A percentile compares a stretch with the other conserved stretches of the same genome.
Evolutionary conservation across 2,329 filamentous ascomycete genomes (phyloP).

Genomic region (Neofusicoccum umdonicola): DNA sequence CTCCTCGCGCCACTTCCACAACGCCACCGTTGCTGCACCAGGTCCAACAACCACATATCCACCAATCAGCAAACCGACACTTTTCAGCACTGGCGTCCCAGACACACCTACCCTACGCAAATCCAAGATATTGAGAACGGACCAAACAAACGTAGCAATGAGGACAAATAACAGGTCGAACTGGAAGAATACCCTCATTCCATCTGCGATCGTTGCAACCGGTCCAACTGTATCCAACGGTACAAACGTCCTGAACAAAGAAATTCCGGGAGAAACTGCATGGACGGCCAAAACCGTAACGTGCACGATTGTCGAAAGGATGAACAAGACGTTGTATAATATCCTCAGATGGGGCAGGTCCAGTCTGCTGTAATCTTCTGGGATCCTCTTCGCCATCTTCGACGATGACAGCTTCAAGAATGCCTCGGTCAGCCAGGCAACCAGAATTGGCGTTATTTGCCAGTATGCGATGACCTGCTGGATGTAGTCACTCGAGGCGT

Average conservation of each 20-base stretch:
- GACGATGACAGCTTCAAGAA: background rate
- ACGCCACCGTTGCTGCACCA: background rate
- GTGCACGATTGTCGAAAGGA: background rate
- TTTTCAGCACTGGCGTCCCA: background rate
- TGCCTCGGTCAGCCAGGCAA: background rate
- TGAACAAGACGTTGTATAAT: background rate
- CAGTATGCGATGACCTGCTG: background rate
- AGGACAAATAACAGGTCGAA: background rate
- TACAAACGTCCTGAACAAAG: background rate
- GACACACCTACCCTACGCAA: background rate
- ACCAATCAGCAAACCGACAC: background rate
- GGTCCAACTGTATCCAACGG: background rate
- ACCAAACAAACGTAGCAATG: background rate
- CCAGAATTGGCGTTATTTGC: background rate
- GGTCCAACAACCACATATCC: background rate
- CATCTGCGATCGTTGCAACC: background rate
- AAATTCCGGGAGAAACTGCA: background rate
- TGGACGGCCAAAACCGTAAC: background rate
- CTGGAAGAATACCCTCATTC: background rate
- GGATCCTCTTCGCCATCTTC: background rate
- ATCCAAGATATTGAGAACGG: background rate
- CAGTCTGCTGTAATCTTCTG: background rate
- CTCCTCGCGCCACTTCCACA: constrained; percentile 8
- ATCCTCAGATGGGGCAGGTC: background rate
- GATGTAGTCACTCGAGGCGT: background rate